These are phyloP conservation scores for Diaporthe nobilis DNA, from an alignment of 2,329 filamentous ascomycete genomes.

Conservation along the genomic window DNA sequence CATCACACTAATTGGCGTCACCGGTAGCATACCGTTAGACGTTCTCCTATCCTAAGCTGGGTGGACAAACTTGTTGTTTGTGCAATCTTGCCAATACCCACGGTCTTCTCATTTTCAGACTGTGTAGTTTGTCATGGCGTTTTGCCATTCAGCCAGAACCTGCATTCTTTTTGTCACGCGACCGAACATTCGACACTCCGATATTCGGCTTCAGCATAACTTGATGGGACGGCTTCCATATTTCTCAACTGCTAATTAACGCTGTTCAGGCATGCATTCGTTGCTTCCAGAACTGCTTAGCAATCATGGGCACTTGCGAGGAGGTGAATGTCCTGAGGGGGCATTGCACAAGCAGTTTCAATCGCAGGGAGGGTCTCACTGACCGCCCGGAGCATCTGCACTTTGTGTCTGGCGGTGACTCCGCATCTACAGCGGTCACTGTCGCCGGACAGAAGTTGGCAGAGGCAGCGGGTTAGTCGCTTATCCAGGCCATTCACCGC, in stretches of 20 bases:
- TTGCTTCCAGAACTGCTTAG: not conserved
- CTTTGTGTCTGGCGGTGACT: slow-evolving; percentile 1
- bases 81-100: not conserved
- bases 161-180: not conserved
- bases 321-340: not conserved
- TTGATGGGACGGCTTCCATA: not conserved
- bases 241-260: not conserved
- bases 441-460: not conserved
- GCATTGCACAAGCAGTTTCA: not conserved
- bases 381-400: not conserved
- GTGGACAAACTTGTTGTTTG: not conserved
- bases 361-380: not conserved
- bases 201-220: not conserved
- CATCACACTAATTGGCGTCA: slow-evolving; percentile 15
- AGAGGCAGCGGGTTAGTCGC: not conserved
- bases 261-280: not conserved
- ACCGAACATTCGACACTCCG: not conserved
- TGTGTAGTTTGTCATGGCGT: not conserved
- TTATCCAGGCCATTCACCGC: not conserved
- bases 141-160: slow-evolving; percentile 2
- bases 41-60: not conserved
- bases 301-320: not conserved
- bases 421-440: not conserved
- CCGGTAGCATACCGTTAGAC: slow-evolving; percentile 3
- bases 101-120: not conserved